These are phyloP conservation scores for Irpex sp. DNA, from an alignment of 1,284 basidiomycete species.

Conservation along the genomic window DNA sequence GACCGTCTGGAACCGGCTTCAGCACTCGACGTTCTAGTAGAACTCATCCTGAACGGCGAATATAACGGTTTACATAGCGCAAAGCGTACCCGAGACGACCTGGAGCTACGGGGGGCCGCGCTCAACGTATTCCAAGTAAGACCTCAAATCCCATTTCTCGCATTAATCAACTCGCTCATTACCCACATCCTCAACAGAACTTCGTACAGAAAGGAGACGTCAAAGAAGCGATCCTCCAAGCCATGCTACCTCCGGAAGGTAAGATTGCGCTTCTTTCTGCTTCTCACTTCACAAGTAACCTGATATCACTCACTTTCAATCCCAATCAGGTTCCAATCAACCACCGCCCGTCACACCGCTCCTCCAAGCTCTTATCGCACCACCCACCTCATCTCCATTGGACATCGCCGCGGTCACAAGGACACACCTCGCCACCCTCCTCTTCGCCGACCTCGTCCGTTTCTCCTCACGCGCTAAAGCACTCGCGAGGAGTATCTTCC, in stretches of 20 bases:
- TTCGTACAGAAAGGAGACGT: slow-evolving; percentile 71
- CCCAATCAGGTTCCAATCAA: slow-evolving; percentile 31
- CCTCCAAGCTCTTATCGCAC: slow-evolving; percentile 56
- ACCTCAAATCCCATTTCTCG: neutral
- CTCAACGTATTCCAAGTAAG: slow-evolving; percentile 70
- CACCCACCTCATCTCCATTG: slow-evolving; percentile 48
- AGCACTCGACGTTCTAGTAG: slow-evolving; percentile 73
- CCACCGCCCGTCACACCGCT: slow-evolving; percentile 56
- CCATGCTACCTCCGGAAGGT: slow-evolving; percentile 61
- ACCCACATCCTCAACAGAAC: slow-evolving; percentile 41
- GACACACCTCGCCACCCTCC: slow-evolving; percentile 63
- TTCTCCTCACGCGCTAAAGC: slow-evolving; percentile 72
- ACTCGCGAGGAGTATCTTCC: slow-evolving; percentile 67
- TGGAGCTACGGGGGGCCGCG: slow-evolving; percentile 65
- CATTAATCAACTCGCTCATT: neutral
- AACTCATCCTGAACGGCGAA: slow-evolving; percentile 73
- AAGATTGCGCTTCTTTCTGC: slow-evolving; percentile 14
- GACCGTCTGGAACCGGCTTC: slow-evolving; percentile 73
- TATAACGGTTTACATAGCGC: slow-evolving; percentile 64
- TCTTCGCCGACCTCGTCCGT: slow-evolving; percentile 70
- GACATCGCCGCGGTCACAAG: slow-evolving; percentile 52
- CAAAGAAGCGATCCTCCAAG: slow-evolving; percentile 58
- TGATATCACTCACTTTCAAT: neutral
- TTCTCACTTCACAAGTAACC: neutral
- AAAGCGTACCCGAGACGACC: slow-evolving; percentile 51